phyloP scores from a whole-genome alignment of 75 land plant species.

The Pseudotsuga menziesii region DNA sequence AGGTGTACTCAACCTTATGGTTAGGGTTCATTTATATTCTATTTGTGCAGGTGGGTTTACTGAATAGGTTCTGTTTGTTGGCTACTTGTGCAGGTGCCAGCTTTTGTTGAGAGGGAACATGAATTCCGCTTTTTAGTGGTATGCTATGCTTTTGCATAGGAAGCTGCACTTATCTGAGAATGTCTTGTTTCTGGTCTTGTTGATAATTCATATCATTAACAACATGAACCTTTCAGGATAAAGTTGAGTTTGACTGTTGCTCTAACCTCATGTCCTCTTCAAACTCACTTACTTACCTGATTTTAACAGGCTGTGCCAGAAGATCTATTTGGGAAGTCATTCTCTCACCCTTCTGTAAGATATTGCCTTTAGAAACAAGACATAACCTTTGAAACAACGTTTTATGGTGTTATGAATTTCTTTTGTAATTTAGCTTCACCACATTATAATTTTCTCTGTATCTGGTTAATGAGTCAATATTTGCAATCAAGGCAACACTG shows the following conservation, averaged over 20 bases:
- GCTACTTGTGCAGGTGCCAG: conserved; percentile 62
- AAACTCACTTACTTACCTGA: neutral
- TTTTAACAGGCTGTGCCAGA: conserved; percentile 55
- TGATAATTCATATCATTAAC: neutral
- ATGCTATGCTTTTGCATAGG: conserved; percentile 14
- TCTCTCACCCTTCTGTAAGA: conserved; percentile 49
- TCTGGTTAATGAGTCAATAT: neutral
- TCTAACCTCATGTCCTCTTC: neutral
- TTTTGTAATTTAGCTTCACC: neutral
- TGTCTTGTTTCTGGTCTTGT: neutral
- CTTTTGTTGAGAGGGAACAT: conserved; percentile 81
- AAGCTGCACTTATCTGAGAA: conserved; percentile 2
- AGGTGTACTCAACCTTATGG: neutral
- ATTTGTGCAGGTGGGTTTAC: conserved; percentile 1
- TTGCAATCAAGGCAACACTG: neutral
- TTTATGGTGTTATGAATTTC: neutral
- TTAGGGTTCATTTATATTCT: neutral
- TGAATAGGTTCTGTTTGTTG: neutral
- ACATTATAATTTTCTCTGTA: neutral
- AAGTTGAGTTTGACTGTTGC: neutral
- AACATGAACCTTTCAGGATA: neutral
- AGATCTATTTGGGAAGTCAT: conserved; percentile 45
- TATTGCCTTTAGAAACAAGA: neutral
- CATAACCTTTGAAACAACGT: neutral
- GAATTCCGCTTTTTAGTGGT: conserved; percentile 92